Evolutionary conservation across 768 basidiomycete genomes (phyloP), one percentile per base, ranked within the genome.

Genomic region (Tylopilus intermedius): DNA sequence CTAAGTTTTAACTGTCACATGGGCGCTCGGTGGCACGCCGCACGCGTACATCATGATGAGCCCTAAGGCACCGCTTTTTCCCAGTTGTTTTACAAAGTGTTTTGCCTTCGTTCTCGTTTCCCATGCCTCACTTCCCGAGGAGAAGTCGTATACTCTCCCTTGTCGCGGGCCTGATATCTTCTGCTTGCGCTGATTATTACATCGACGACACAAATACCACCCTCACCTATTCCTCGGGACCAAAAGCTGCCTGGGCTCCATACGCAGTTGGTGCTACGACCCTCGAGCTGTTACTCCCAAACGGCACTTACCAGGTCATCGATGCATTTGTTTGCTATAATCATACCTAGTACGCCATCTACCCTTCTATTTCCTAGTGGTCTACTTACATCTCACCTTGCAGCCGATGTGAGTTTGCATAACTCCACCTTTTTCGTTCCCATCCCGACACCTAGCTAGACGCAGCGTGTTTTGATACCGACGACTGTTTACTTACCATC

Each of bases 251-350:
- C 39, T 65, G 62, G 63, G 63, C 43, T 27, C 56, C 60, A 5
- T 65, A 46, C 44, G 56, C 58, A 9, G 45, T 21, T 14, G 58
- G 52, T 0, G 58, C 5, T 3, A 21, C 21, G 49, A 57, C 52
- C 3, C 58, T 65, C 24, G 30, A 56, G 9, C 27, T 62, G 14
- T 26, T 54, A 18, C 54, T 65, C 27, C 62, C 60, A 26, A 65
- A 64, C 13, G 29, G 24, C 35, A 64, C 63, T 0, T 58, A 62
- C 44, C 54, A 55, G 29, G 47, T 39, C 3, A 55, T 65, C 18
- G 60, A 65, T 52, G 45, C 62, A 2, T 64, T 42, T 29, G 54
- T 59, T 38, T 65, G 63, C 51, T 64, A 50, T 27, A 64, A 65
- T 24, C 57, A 64, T n/a, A 62, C 62, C 49, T 65, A 60, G 63